phyloP scores from a whole-genome alignment of 2,329 filamentous ascomycete species.

The Aureobasidium sp. region DNA sequence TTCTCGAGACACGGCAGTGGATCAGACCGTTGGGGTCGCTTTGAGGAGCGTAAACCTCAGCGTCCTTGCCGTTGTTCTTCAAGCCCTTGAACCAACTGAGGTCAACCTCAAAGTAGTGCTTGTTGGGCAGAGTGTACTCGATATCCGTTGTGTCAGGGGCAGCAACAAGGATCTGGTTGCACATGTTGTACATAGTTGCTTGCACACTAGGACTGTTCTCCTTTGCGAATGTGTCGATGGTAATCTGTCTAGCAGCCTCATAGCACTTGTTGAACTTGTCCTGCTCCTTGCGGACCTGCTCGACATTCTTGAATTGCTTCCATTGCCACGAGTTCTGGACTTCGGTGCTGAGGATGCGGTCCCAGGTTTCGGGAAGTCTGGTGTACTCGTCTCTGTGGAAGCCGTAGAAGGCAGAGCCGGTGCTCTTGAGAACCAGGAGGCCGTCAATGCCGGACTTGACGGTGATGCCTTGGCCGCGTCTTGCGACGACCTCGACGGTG shows the following conservation, averaged over 20 bases:
- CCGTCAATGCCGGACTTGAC: conserved; percentile 72
- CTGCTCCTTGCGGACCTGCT: conserved; percentile 56
- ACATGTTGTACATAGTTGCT: conserved; percentile 99
- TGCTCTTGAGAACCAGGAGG: conserved; percentile 89
- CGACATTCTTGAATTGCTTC: conserved; percentile 59
- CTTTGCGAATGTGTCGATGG: conserved; percentile 79
- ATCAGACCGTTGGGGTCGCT: conserved; percentile 91
- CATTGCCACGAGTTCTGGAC: conserved; percentile 84
- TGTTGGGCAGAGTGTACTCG: conserved; percentile 85
- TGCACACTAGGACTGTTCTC: conserved; percentile 92
- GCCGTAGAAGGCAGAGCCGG: conserved; percentile 89
- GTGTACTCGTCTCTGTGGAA: conserved; percentile 93
- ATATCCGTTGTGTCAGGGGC: conserved; percentile 65
- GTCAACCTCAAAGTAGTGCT: conserved; percentile 98
- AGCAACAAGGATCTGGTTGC: conserved; percentile 69
- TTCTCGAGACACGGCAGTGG: conserved; percentile 75
- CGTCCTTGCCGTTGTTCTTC: conserved; percentile 92
- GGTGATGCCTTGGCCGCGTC: conserved; percentile 58
- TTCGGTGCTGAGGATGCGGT: conserved; percentile 90
- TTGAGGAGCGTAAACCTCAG: conserved; percentile 91
- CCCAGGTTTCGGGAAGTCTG: conserved; percentile 81
- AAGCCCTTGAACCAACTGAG: conserved; percentile 92
- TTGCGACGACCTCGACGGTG: conserved; percentile 65
- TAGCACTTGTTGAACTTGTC: conserved; percentile 72
- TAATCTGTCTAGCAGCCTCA: conserved; percentile 67